A percentile compares a stretch with the other conserved stretches of the same genome.
These are phyloP conservation scores for Colletotrichum higginsianum DNA, from an alignment of 2,329 filamentous ascomycete species.

Conservation along the genomic window DNA sequence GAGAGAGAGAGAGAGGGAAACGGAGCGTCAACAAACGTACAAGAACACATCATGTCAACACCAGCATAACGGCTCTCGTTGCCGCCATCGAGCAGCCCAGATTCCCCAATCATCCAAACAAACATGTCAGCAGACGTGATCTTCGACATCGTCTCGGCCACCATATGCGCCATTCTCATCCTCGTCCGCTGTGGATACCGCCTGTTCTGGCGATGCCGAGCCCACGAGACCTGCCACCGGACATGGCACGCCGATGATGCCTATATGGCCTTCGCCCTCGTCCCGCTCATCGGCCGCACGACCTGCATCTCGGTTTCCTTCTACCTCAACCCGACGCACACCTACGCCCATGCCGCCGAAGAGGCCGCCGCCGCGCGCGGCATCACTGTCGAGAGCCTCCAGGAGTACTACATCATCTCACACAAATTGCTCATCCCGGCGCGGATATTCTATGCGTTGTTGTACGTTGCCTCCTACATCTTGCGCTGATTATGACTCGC, in stretches of 20 bases:
- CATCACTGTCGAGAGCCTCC: conserved; percentile 40
- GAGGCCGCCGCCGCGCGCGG: conserved; percentile 43
- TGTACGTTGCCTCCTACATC: conserved; percentile 43
- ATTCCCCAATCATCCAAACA: conserved; percentile 31
- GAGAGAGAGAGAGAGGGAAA: not conserved
- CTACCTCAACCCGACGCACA: conserved; percentile 48
- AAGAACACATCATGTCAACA: conserved; percentile 24
- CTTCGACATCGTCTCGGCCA: conserved; percentile 48
- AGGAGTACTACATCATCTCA: conserved; percentile 45
- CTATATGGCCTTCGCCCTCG: conserved; percentile 51
- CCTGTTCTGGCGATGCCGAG: conserved; percentile 47
- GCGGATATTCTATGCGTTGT: conserved; percentile 50
- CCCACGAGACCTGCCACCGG: conserved; percentile 49
- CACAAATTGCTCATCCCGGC: conserved; percentile 49
- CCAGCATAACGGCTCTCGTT: conserved; percentile 30
- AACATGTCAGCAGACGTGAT: conserved; percentile 46
- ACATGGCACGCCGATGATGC: conserved; percentile 51
- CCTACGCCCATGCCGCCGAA: conserved; percentile 28
- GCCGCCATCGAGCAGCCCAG: conserved; percentile 31
- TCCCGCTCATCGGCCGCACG: conserved; percentile 49
- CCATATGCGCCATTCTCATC: conserved; percentile 49
- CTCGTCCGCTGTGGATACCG: conserved; percentile 49
- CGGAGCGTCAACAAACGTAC: not conserved
- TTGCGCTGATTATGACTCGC: not conserved
- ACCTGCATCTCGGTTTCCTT: conserved; percentile 47